Conservation (phyloP, 805 yeast genomes). For the Zygosaccharomyces siamensis region DNA sequence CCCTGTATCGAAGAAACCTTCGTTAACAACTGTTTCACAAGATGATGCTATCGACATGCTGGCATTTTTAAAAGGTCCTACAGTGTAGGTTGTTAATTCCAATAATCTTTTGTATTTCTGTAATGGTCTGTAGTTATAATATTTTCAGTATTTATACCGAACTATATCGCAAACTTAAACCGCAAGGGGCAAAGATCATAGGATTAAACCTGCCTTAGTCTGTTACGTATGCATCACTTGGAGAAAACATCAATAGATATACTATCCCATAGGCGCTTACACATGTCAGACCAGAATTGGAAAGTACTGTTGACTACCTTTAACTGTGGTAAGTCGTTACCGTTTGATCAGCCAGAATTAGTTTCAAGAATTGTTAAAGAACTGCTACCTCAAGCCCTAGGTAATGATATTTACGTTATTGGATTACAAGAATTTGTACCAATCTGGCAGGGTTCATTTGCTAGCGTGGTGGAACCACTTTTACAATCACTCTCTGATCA, state of each 20-base stretch:
- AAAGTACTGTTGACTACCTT: constrained; percentile 38
- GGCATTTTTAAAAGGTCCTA: constrained; percentile 27
- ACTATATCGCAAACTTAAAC: neutral
- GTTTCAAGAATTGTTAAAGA: constrained; percentile 33
- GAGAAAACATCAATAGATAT: neutral
- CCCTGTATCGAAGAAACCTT: neutral
- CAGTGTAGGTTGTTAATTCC: neutral
- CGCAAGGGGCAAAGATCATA: neutral
- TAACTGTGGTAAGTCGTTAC: constrained; percentile 50
- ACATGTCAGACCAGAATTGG: constrained; percentile 3
- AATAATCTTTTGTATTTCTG: neutral
- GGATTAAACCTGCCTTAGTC: too few relatives aligned
- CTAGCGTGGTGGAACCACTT: constrained; percentile 34
- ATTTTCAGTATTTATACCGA: neutral
- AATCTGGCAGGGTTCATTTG: constrained; percentile 49
- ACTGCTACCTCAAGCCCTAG: constrained; percentile 29
- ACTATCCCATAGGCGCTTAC: neutral
- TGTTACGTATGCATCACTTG: too few relatives aligned
- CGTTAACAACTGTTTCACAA: constrained; percentile 1
- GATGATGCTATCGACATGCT: constrained; percentile 24
- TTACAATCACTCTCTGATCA: constrained; percentile 37
- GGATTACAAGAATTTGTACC: constrained; percentile 65
- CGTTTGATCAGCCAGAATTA: constrained; percentile 35
- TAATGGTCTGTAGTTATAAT: neutral
- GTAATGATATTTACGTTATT: constrained; percentile 46